A percentile compares a stretch with the other conserved stretches of the same genome.
Evolutionary conservation across 768 basidiomycete species (phyloP).

Genomic region (Butyriboletus loyo): DNA sequence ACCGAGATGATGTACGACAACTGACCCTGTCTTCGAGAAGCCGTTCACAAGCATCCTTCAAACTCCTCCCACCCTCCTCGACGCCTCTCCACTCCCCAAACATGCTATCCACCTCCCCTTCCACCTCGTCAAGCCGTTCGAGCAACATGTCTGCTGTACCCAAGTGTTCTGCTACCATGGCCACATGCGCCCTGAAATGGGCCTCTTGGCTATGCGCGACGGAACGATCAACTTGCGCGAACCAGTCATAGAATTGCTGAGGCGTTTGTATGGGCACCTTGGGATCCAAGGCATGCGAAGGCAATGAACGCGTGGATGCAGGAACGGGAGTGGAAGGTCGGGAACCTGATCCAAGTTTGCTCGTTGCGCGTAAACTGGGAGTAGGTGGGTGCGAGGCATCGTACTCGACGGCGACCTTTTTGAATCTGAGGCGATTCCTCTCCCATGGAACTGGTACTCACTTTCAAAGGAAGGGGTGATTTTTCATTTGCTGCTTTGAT

Average conservation of each 20-base stretch:
- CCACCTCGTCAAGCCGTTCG: constrained; percentile 69
- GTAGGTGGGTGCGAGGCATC: constrained; percentile 33
- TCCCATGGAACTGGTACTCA: constrained; percentile 31
- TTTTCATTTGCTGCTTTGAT: constrained; percentile 62
- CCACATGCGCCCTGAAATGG: constrained; percentile 84
- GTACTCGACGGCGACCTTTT: constrained; percentile 43
- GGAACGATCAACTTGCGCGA: constrained; percentile 81
- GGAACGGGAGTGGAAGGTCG: constrained; percentile 45
- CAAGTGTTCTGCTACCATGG: constrained; percentile 71
- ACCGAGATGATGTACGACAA: constrained; percentile 3
- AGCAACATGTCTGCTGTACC: constrained; percentile 73
- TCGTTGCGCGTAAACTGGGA: constrained; percentile 33
- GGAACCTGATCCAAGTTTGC: constrained; percentile 41
- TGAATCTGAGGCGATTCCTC: constrained; percentile 30
- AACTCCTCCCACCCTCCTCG: constrained; percentile 86
- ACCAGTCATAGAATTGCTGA: constrained; percentile 98
- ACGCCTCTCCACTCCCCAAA: constrained; percentile 81
- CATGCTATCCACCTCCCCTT: constrained; percentile 76
- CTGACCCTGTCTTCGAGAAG: constrained; percentile 86
- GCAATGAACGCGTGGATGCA: constrained; percentile 16
- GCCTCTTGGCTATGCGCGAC: constrained; percentile 94
- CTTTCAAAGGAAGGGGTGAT: constrained; percentile 72
- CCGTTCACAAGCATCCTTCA: constrained; percentile 89
- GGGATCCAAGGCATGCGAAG: constrained; percentile 63
- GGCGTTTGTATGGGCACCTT: constrained; percentile 80